Evolutionary conservation across 164 flowering plant genomes (phyloP).

Genomic region (Magnolia changhungtana): DNA sequence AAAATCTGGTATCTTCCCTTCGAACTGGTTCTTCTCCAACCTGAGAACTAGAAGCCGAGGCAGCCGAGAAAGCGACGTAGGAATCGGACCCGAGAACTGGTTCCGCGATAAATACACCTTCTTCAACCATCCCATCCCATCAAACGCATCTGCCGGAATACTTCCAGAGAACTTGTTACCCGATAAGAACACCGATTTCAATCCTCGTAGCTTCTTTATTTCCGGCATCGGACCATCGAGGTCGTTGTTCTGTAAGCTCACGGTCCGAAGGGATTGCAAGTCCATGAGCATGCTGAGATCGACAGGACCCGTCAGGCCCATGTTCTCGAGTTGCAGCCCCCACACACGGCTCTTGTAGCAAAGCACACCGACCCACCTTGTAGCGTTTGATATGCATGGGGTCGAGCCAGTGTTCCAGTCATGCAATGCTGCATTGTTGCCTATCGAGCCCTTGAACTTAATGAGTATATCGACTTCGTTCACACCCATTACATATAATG

Average conservation of each 20-base stretch:
- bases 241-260: conserved; percentile 45
- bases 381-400: conserved; percentile 4
- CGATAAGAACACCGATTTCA: conserved; percentile 12
- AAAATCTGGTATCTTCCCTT: conserved; percentile 39
- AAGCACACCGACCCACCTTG: conserved; percentile 3
- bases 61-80: conserved; percentile 28
- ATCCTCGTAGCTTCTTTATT: conserved; percentile 1
- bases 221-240: conserved; percentile 35
- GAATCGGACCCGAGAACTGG: conserved; percentile 35
- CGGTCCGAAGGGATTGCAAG: conserved; percentile 26
- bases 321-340: conserved; percentile 13
- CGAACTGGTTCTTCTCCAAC: conserved; percentile 43
- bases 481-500: neutral
- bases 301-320: conserved; percentile 34
- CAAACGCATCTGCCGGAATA: conserved; percentile 23
- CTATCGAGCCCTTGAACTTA: conserved; percentile 5
- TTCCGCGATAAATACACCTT: conserved; percentile 39
- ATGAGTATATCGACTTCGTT: neutral
- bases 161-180: conserved; percentile 12
- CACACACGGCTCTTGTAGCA: neutral
- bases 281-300: conserved; percentile 26
- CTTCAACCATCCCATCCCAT: conserved; percentile 32
- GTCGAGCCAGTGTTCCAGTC: conserved; percentile 1
- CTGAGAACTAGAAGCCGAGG: conserved; percentile 27
- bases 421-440: conserved; percentile 2